phyloP scores from a whole-genome alignment of 1,139 yeast species.

The Suhomyces taliae region DNA sequence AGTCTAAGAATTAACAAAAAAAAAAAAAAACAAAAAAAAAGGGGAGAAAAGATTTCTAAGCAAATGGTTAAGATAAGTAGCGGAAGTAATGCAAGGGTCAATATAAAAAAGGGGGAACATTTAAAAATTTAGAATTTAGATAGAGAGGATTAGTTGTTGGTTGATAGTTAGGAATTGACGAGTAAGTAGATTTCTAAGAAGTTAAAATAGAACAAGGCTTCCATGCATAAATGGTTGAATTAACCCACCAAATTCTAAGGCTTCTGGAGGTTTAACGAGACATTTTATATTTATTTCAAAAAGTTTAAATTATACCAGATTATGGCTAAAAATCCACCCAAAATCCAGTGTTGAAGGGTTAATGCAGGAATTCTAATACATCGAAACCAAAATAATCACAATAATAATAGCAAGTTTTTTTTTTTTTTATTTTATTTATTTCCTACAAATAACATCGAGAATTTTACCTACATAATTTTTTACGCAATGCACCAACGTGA shows the following conservation, averaged over 20 bases:
- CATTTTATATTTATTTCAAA: neutral
- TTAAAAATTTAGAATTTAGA: no score
- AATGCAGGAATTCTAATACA: no score
- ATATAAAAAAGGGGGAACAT: no score
- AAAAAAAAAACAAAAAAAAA: no score
- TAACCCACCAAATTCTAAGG: neutral
- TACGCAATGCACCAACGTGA: neutral
- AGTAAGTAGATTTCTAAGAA: neutral
- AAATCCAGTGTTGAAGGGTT: neutral
- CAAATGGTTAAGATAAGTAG: no score
- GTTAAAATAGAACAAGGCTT: neutral
- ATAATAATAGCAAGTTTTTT: neutral
- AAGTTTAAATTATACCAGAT: neutral
- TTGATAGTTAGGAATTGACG: neutral
- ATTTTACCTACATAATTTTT: neutral
- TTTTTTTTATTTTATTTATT: no score
- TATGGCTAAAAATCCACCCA: neutral
- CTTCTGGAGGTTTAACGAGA: neutral
- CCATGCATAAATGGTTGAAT: neutral
- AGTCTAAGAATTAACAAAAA: no score
- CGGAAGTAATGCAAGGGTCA: no score
- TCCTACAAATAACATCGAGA: neutral
- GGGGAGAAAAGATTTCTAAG: no score
- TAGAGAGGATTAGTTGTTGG: no score
- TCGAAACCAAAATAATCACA: no score